Base-by-base conservation (phyloP, 23 red algal species). In the Chondrus crispus region DNA sequence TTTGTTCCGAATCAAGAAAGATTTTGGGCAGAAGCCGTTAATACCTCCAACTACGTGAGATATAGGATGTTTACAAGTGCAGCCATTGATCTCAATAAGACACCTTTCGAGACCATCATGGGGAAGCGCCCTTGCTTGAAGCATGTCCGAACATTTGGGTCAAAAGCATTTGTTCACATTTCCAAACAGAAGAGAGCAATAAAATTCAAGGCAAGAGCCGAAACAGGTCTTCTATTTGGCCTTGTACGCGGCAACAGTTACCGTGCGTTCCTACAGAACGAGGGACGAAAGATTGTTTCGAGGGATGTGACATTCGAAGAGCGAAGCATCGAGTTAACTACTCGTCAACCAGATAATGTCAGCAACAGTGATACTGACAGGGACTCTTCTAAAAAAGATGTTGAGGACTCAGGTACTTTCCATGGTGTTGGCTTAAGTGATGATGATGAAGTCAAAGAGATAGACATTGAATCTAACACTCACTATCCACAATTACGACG, bases 131-230 rank as follows among this genome's bases (percentile, higher is more conserved):
- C 60, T n/a, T 0, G 26, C 11, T 0, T 89, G 45, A 48, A 12
- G 29, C 69, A 77, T 22, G 14, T 89, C 9, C 41, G 71, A 33
- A 62, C 46, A 47, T 89, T 79, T 60, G 85, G 85, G 57, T 32
- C 19, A 36, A 62, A 43, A 4, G 70, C 53, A 4, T 89, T 72
- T 48, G 29, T 48, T 33, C 85, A 78, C 3, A 62, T 76, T 28
- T 70, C 85, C 6, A 49, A 79, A 68, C 35, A 47, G 38, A 42
- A 28, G 5, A 5, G 70, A 18, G 47, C 19, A n/a, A 70, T 68
- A 41, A 89, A 89, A 3, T 80, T 62, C 50, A 46, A 22, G 7
- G n/a, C 63, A 37, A 50, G 19, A 2, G 84, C 85, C 36, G 68
- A 40, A 16, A 51, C 60, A 30, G 68, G 85, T 3, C 9, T 88